phyloP scores from a whole-genome alignment of 306 rosid species.

The Pterocarpus macrocarpus region DNA sequence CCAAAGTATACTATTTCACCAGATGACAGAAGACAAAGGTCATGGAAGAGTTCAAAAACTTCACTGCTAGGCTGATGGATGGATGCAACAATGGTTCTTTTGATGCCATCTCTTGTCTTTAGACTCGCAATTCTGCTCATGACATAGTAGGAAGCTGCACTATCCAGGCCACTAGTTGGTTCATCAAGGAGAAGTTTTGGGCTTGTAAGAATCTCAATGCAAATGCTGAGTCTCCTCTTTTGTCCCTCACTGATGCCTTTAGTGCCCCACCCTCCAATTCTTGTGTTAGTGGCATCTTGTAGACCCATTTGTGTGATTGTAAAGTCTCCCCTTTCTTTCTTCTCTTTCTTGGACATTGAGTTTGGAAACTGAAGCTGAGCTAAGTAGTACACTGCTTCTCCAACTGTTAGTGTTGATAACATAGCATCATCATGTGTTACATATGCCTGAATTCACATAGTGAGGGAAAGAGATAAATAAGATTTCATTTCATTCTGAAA shows the following conservation, averaged over 20 bases:
- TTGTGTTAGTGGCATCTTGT: conserved; percentile 57
- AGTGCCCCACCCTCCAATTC: conserved; percentile 51
- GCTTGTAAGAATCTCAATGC: conserved; percentile 63
- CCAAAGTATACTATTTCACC: conserved; percentile 40
- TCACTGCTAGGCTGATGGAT: conserved; percentile 72
- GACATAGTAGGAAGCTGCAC: conserved; percentile 70
- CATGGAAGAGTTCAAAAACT: conserved; percentile 58
- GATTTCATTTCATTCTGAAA: not conserved
- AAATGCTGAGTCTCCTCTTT: conserved; percentile 66
- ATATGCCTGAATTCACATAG: conserved; percentile 54
- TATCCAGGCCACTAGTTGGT: conserved; percentile 54
- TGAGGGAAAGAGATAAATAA: not conserved
- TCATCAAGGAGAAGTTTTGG: conserved; percentile 67
- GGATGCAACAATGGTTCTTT: conserved; percentile 59
- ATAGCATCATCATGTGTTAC: conserved; percentile 64
- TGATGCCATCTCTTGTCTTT: conserved; percentile 43
- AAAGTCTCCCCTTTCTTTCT: conserved; percentile 54
- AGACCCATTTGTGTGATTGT: conserved; percentile 71
- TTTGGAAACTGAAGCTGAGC: conserved; percentile 67
- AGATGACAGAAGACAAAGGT: conserved; percentile 41
- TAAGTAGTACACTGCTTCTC: conserved; percentile 64
- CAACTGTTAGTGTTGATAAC: conserved; percentile 55
- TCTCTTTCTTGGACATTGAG: conserved; percentile 53
- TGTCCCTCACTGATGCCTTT: conserved; percentile 62
- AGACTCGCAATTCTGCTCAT: conserved; percentile 55